A percentile compares a stretch with the other conserved stretches of the same genome.
Evolutionary conservation across 108 stramenopile genomes (phyloP).

Genomic region (Fistulifera pelliculosa): DNA sequence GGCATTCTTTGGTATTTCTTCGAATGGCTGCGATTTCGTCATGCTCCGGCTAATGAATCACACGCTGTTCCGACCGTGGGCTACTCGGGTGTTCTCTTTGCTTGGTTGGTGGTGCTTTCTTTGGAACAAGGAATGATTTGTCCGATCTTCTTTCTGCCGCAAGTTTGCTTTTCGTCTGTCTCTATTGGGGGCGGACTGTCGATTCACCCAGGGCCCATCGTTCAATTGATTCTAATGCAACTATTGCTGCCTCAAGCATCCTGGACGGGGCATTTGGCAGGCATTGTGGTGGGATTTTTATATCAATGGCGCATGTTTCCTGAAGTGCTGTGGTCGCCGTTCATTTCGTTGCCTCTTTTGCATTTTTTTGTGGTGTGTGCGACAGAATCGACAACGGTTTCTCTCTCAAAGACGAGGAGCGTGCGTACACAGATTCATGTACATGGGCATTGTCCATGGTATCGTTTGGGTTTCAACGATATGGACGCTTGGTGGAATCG

Average conservation of each 20-base stretch:
- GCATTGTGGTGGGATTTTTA: conserved; percentile 58
- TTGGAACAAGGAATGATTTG: conserved; percentile 45
- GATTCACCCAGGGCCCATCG: conserved; percentile 37
- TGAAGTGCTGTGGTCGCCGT: conserved; percentile 44
- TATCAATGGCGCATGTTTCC: conserved; percentile 68
- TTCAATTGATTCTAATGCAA: conserved; percentile 54
- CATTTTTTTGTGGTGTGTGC: background rate
- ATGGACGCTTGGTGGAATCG: too few relatives aligned
- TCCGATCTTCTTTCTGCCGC: conserved; percentile 61
- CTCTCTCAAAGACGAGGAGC: too few relatives aligned
- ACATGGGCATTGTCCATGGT: too few relatives aligned
- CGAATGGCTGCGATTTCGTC: background rate
- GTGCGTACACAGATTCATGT: too few relatives aligned
- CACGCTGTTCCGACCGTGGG: conserved; percentile 38
- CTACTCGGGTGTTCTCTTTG: conserved; percentile 74
- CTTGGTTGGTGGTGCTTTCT: conserved; percentile 66
- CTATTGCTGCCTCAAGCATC: conserved; percentile 65
- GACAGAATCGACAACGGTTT: too few relatives aligned
- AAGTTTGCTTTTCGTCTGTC: conserved; percentile 58
- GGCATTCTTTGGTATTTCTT: conserved; percentile 48
- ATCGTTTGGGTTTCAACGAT: too few relatives aligned
- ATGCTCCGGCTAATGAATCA: background rate
- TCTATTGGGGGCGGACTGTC: conserved; percentile 32
- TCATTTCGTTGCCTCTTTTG: conserved; percentile 47
- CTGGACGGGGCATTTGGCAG: conserved; percentile 75